phyloP scores from a whole-genome alignment of 2,329 filamentous ascomycete genomes.

The Alternaria panax region DNA sequence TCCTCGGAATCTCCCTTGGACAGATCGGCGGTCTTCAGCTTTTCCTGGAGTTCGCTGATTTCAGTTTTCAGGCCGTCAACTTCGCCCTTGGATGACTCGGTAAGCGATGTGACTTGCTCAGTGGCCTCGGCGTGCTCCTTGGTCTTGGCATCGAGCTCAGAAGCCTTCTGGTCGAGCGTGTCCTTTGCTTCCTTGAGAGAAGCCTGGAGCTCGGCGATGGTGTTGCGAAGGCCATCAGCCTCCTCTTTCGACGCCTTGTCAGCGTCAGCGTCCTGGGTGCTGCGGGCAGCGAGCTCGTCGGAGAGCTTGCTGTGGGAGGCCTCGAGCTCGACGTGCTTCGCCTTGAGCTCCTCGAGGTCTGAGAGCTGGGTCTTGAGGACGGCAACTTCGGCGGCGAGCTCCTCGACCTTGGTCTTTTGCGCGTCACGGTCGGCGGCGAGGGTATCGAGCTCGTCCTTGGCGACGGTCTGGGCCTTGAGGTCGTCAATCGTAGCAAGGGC shows the following conservation, averaged over 20 bases:
- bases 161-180: conserved; percentile 29
- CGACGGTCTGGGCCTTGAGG: conserved; percentile 27
- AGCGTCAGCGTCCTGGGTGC: conserved; percentile 31
- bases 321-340: conserved; percentile 26
- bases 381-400: conserved; percentile 32
- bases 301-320: conserved; percentile 24
- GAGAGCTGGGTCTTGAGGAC: conserved; percentile 35
- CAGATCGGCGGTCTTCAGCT: conserved; percentile 33
- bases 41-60: conserved; percentile 33
- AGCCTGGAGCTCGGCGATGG: conserved; percentile 38
- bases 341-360: conserved; percentile 25
- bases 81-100: conserved; percentile 33
- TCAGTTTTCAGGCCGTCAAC: conserved; percentile 33
- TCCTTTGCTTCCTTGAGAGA: conserved; percentile 27
- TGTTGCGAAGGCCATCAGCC: conserved; percentile 28
- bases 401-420: conserved; percentile 29
- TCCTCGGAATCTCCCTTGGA: conserved; percentile 39
- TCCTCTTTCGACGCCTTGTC: conserved; percentile 31
- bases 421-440: conserved; percentile 36
- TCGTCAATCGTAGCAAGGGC: conserved; percentile 31
- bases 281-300: conserved; percentile 21
- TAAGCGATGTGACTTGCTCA: conserved; percentile 19
- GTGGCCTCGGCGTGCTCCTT: conserved; percentile 27
- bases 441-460: conserved; percentile 38
- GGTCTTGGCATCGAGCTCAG: conserved; percentile 28